Base-by-base conservation (phyloP, 805 yeast genomes). In the Candida parachauliodes region DNA sequence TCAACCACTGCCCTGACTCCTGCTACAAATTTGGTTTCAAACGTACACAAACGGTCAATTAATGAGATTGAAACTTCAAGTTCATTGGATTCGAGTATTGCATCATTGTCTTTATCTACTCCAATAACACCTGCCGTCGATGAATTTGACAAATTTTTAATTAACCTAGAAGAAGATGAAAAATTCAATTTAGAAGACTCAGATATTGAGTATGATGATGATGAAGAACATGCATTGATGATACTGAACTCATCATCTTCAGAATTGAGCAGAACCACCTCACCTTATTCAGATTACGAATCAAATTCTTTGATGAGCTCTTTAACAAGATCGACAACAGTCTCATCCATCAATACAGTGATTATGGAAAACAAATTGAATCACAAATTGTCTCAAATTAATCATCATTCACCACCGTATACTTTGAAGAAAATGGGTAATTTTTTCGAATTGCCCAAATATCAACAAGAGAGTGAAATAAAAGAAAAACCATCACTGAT, bases 281-380 rank as follows among this genome's bases (percentile, higher is more conserved):
- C 70, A 10, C 71, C 72, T 3, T 50, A 56, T 10, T 54, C 55
- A 3, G 53, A 53, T 38, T 51, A 50, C 17, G 68, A 60, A 37
- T 48, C 52, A 9, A 55, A 62, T 40, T 57, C 62, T 34, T 51
- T 67, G 34, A 67, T 66, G 72, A 48, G 62, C 14, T 48, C 65
- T 8, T 52, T 66, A 36, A 68, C 72, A 0, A 45, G 72, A 36
- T 63, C 70, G 9, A 68, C 72, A 18, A 66, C 72, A 2, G 68
- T 65, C 4, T 57, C 65, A 5, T 60, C 69, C 34, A 54, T 51
- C 35, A 57, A 52, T 42, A 51, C 60, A 2, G 42, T 43, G 7
- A 20, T 41, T 28, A 39, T 45, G 30, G 47, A 42, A 23, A 32
- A 32, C n/a, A 11, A 11, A 15, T 27, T 5, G 5, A n/a, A n/a